These are phyloP conservation scores for Colletotrichum sp. DNA, from an alignment of 2,329 filamentous ascomycete species.

Conservation along the genomic window DNA sequence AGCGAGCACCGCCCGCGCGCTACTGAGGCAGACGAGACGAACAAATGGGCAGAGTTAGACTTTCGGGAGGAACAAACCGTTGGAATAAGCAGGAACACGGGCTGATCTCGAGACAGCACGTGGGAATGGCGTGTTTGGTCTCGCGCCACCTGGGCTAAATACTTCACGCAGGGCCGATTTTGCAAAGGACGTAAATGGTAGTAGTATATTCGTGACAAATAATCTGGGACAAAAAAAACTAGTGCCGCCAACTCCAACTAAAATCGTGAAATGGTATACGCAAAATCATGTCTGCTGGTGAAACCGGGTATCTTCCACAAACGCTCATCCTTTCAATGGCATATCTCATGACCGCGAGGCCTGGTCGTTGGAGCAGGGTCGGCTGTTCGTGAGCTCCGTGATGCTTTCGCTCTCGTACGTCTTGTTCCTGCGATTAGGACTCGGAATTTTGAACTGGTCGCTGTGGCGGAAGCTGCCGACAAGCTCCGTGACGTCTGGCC, in stretches of 20 bases:
- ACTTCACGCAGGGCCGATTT: background rate
- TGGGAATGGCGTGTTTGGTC: background rate
- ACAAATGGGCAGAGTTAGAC: background rate
- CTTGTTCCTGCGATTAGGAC: constrained; percentile 29
- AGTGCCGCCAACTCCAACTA: background rate
- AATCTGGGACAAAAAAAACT: background rate
- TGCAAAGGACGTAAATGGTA: background rate
- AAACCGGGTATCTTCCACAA: constrained; percentile 10
- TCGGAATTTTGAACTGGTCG: constrained; percentile 36
- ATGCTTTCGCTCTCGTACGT: constrained; percentile 56
- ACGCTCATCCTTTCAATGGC: background rate
- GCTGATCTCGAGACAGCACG: background rate
- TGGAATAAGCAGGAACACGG: background rate
- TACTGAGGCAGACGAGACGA: background rate
- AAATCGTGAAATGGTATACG: background rate
- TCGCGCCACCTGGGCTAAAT: background rate
- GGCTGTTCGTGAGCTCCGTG: constrained; percentile 50
- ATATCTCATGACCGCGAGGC: background rate
- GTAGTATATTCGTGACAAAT: background rate
- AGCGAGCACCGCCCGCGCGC: background rate
- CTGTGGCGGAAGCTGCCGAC: constrained; percentile 28
- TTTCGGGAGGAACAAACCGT: background rate
- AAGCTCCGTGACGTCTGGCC: constrained; percentile 39
- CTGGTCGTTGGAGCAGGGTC: constrained; percentile 39
- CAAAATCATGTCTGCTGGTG: background rate